Base-by-base conservation (phyloP, 1,139 yeast genomes). In the Candida sanyaensis region DNA sequence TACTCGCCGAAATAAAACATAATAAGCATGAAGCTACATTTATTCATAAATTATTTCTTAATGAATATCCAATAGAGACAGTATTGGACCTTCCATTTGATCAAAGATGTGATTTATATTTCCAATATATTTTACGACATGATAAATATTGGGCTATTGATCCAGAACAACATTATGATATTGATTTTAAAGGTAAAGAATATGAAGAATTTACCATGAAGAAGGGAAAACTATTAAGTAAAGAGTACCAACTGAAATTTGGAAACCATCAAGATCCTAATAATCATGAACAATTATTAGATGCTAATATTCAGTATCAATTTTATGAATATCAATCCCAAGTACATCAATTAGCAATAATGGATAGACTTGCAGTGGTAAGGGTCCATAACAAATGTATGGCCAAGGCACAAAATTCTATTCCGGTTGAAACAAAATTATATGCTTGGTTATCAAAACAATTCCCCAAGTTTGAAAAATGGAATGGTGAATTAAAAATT, bases 361-460 rank as follows among this genome's bases (percentile, higher is more conserved):
- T 68, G 36, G 70, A 73, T 48, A 69, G 66, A 44, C 54, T 75
- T 13, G 42, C 74, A 8, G 75, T 71, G 49, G 48, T 77, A 29
- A 64, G 74, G 47, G 65, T 75, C 5, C 77, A 66, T 53, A 71
- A 74, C 43, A 64, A 68, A 44, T 77, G 83, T 50, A 26, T 26
- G 28, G 9, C 9, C 9, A 6, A 26, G 4, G 4, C 28, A 6
- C 28, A 26, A 8, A 52, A 51, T 30, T 45, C 57, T 24, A 68
- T 68, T 47, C 53, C 57, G 46, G 53, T 78, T 27, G 81, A 78
- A 53, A 50, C 48, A 38, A 64, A 78, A 50, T 50, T 77, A 5
- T 77, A 75, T 56, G 80, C 79, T 12, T 78, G 80, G 76, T 52
- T 78, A 40, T 65, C 72, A 5, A 58, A 68, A 45, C 65, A 69